Evolutionary conservation across 257 asterid species (phyloP).

Genomic region (Petrea volubilis): DNA sequence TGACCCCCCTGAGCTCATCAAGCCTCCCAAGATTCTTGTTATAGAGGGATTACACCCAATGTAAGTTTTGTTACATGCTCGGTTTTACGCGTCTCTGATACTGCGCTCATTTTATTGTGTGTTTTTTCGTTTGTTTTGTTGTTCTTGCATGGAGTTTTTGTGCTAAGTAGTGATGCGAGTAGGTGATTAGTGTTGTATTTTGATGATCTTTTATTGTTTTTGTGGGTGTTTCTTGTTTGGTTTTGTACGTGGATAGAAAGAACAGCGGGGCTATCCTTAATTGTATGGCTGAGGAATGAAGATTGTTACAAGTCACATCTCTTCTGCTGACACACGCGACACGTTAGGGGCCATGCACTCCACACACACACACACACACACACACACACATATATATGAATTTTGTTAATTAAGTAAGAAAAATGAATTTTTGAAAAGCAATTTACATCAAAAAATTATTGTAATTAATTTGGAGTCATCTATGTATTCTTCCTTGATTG

Average conservation of each 20-base stretch:
- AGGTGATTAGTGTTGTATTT: too few relatives aligned
- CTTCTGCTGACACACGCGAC: slow-evolving; percentile 15
- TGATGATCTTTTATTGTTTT: too few relatives aligned
- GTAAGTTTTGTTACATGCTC: slow-evolving; percentile 44
- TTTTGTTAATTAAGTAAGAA: too few relatives aligned
- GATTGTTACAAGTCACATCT: slow-evolving; percentile 48
- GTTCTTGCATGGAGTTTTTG: neutral
- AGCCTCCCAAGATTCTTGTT: slow-evolving; percentile 95
- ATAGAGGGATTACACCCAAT: slow-evolving; percentile 98
- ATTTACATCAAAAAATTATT: too few relatives aligned
- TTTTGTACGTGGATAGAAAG: neutral
- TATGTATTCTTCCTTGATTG: too few relatives aligned
- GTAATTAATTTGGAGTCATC: too few relatives aligned
- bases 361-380: too few relatives aligned
- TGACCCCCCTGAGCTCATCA: slow-evolving; percentile 86
- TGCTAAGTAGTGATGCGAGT: too few relatives aligned
- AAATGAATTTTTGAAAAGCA: too few relatives aligned
- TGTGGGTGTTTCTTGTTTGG: neutral
- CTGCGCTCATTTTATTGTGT: too few relatives aligned
- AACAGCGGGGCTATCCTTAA: neutral
- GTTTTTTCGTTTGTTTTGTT: neutral
- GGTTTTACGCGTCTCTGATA: neutral
- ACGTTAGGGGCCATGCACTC: neutral
- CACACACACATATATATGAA: too few relatives aligned
- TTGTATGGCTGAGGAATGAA: slow-evolving; percentile 48